Evolutionary conservation across 2,329 filamentous ascomycete genomes (phyloP).

Genomic region (Xylaria sp.): DNA sequence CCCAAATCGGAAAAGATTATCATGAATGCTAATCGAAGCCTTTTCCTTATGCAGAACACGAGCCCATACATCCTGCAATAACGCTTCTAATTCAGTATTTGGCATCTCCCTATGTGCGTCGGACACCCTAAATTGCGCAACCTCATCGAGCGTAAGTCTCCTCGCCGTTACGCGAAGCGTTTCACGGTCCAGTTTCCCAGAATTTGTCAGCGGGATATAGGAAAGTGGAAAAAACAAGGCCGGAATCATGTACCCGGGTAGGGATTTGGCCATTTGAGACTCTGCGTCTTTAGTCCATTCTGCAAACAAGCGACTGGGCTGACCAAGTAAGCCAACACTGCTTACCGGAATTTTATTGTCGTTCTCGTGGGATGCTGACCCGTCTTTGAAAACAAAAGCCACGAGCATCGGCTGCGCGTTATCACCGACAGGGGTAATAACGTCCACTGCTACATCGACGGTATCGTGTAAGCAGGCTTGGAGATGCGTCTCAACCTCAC

Average conservation of each 20-base stretch:
- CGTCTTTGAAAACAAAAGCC: conserved; percentile 5
- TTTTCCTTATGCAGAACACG: conserved; percentile 7
- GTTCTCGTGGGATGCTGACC: not conserved
- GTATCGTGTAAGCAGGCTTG: conserved; percentile 42
- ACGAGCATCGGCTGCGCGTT: conserved; percentile 12
- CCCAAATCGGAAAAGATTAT: conserved; percentile 46
- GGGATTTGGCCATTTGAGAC: conserved; percentile 11
- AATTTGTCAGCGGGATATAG: conserved; percentile 18
- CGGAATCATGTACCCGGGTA: conserved; percentile 22
- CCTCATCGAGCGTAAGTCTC: not conserved
- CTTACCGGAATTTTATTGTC: not conserved
- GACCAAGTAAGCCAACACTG: conserved; percentile 28
- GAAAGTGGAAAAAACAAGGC: conserved; percentile 19
- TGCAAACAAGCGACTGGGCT: conserved; percentile 34
- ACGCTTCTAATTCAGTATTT: not conserved
- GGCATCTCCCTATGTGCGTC: not conserved
- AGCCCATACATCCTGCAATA: conserved; percentile 39
- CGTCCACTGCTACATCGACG: conserved; percentile 42
- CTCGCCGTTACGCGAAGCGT: conserved; percentile 2
- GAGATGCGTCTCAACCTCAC: conserved; percentile 47
- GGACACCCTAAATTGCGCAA: conserved; percentile 3
- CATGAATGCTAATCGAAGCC: conserved; percentile 27
- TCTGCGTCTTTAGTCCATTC: conserved; percentile 42
- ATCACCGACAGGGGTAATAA: conserved; percentile 44
- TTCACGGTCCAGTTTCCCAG: conserved; percentile 23